phyloP scores from a whole-genome alignment of 1,284 basidiomycete species.

The Thecaphora frezii region DNA sequence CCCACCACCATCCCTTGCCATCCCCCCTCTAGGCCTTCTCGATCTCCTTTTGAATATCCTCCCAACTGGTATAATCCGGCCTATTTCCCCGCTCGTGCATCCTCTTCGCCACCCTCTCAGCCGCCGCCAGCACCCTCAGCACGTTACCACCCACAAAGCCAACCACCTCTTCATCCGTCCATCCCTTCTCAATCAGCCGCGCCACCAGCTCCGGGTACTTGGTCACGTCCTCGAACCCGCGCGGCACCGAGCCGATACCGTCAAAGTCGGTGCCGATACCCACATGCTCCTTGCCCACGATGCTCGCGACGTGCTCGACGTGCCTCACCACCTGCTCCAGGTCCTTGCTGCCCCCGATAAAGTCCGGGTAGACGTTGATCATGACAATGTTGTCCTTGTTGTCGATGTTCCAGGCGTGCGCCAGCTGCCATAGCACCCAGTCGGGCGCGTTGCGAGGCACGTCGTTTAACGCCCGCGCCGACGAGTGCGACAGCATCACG shows the following conservation, averaged over 20 bases:
- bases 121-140: slow-evolving; percentile 21
- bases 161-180: slow-evolving; percentile 23
- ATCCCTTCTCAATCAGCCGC: slow-evolving; percentile 15
- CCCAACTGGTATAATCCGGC: no score
- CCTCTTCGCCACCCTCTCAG: no score
- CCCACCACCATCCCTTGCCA: no score
- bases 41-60: no score
- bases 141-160: slow-evolving; percentile 31
- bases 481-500: slow-evolving; percentile 34
- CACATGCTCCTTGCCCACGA: slow-evolving; percentile 22
- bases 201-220: slow-evolving; percentile 27
- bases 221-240: slow-evolving; percentile 26
- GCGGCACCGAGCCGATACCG: slow-evolving; percentile 20
- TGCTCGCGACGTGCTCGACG: slow-evolving; percentile 18
- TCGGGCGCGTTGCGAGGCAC: slow-evolving; percentile 28
- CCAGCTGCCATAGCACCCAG: slow-evolving; percentile 18
- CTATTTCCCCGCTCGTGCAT: no score
- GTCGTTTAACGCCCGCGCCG: slow-evolving; percentile 15
- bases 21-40: no score
- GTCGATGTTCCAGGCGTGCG: background rate
- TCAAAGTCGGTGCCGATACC: slow-evolving; percentile 38
- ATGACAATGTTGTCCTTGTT: slow-evolving; percentile 29
- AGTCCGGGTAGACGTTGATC: slow-evolving; percentile 36
- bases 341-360: slow-evolving; percentile 32
- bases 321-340: slow-evolving; percentile 22